These are phyloP conservation scores for Pichia nanzhaoensis DNA, from an alignment of 805 yeast species.

Conservation along the genomic window DNA sequence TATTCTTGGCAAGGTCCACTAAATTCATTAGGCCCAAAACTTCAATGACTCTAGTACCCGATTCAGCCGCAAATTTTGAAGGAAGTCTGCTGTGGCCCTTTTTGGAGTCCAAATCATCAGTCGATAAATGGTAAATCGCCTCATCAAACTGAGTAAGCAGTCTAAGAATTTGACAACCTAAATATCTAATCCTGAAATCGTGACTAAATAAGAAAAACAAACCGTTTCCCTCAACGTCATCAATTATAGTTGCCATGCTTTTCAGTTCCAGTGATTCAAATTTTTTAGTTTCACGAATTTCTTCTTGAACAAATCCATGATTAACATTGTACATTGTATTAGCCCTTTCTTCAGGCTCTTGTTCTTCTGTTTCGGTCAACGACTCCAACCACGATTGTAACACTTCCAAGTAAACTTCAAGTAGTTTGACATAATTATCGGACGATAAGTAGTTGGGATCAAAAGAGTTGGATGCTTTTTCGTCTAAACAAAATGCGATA, in stretches of 20 bases:
- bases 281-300: slow-evolving; percentile 38
- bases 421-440: slow-evolving; percentile 48
- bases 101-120: slow-evolving; percentile 16
- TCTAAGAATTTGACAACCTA: slow-evolving; percentile 68
- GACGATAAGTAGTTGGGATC: slow-evolving; percentile 56
- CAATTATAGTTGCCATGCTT: slow-evolving; percentile 75
- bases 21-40: slow-evolving; percentile 68
- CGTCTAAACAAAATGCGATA: slow-evolving; percentile 71
- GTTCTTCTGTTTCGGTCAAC: slow-evolving; percentile 35
- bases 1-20: slow-evolving; percentile 48
- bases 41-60: slow-evolving; percentile 70
- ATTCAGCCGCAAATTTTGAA: slow-evolving; percentile 70
- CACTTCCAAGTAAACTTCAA: slow-evolving; percentile 71
- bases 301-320: slow-evolving; percentile 29
- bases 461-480: slow-evolving; percentile 51
- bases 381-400: slow-evolving; percentile 77
- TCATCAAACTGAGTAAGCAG: slow-evolving; percentile 84
- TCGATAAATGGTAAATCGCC: slow-evolving; percentile 51
- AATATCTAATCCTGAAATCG: slow-evolving; percentile 64
- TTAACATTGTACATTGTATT: slow-evolving; percentile 31
- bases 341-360: slow-evolving; percentile 24
- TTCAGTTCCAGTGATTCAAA: slow-evolving; percentile 70
- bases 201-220: slow-evolving; percentile 86
- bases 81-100: slow-evolving; percentile 48
- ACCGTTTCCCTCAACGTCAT: slow-evolving; percentile 95